phyloP scores from a whole-genome alignment of 2,329 filamentous ascomycete genomes.

The Neonectria hederae region DNA sequence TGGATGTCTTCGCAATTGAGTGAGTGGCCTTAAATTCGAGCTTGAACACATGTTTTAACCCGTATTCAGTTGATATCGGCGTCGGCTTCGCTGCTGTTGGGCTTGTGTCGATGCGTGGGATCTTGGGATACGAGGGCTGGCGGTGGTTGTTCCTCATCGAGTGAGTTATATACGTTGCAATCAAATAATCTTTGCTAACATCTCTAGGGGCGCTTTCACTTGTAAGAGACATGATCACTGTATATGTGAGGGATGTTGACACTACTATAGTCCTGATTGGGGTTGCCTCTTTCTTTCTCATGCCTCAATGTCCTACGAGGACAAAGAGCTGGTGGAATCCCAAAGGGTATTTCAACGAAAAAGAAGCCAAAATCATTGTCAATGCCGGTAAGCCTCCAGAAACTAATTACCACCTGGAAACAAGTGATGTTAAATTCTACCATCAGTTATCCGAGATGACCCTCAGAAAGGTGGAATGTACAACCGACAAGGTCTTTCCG shows the following conservation, averaged over 20 bases:
- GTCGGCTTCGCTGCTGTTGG: slow-evolving; percentile 52
- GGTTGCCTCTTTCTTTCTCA: slow-evolving; percentile 61
- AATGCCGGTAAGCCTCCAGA: slow-evolving; percentile 58
- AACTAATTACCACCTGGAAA: background rate
- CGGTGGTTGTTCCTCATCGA: slow-evolving; percentile 66
- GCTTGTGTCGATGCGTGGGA: slow-evolving; percentile 52
- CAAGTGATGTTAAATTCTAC: background rate
- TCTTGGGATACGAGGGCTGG: slow-evolving; percentile 50
- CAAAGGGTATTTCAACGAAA: slow-evolving; percentile 68
- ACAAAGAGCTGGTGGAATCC: slow-evolving; percentile 40
- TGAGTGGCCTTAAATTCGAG: slow-evolving; percentile 31
- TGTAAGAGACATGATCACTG: background rate
- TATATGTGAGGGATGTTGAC: background rate
- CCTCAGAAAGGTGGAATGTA: slow-evolving; percentile 69
- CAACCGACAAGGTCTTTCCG: slow-evolving; percentile 65
- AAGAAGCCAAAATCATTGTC: slow-evolving; percentile 68
- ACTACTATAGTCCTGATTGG: slow-evolving; percentile 60
- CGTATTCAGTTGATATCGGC: slow-evolving; percentile 50
- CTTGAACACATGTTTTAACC: slow-evolving; percentile 36
- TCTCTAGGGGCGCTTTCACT: background rate
- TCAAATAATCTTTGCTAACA: background rate
- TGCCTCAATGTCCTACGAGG: slow-evolving; percentile 54
- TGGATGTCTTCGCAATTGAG: slow-evolving; percentile 56
- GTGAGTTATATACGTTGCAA: slow-evolving; percentile 40
- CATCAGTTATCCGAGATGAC: slow-evolving; percentile 62